A percentile compares a stretch with the other conserved stretches of the same genome.
Conservation (phyloP, 2,329 filamentous ascomycete genomes). For the Plectosphaerella sp. region DNA sequence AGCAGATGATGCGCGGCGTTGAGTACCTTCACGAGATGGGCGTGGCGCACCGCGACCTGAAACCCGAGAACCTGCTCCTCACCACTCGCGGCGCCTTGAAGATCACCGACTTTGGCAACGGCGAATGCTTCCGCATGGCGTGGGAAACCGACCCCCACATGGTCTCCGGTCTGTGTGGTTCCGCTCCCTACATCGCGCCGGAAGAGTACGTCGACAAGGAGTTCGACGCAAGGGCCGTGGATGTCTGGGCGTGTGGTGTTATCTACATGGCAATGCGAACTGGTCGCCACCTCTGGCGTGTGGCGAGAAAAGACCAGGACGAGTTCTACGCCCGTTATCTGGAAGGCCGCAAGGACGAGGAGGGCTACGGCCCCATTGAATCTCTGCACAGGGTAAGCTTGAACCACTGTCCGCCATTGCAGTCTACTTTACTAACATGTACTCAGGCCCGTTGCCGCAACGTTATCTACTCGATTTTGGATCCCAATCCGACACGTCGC, state of each 20-base stretch:
- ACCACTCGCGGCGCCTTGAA: conserved; percentile 91
- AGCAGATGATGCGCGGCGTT: conserved; percentile 97
- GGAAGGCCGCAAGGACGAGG: conserved; percentile 86
- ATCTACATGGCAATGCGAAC: conserved; percentile 99
- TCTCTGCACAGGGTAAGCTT: conserved; percentile 82
- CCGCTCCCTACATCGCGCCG: conserved; percentile 93
- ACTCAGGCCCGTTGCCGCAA: conserved; percentile 89
- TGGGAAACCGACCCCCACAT: conserved; percentile 99
- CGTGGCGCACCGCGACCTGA: conserved; percentile 92
- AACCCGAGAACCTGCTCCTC: conserved; percentile 92
- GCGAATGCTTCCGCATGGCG: conserved; percentile 98
- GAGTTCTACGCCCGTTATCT: conserved; percentile 96
- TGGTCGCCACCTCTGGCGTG: conserved; percentile 89
- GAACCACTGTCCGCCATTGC: not conserved
- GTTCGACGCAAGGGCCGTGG: conserved; percentile 95
- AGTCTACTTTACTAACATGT: conserved; percentile 1
- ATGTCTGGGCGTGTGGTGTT: conserved; percentile 96
- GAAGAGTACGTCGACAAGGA: conserved; percentile 95
- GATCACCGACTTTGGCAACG: conserved; percentile 98
- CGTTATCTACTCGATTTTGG: conserved; percentile 97
- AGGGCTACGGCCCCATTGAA: conserved; percentile 95
- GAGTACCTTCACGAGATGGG: conserved; percentile 99
- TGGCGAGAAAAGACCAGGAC: conserved; percentile 95
- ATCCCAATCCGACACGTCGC: conserved; percentile 86
- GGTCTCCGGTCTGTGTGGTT: conserved; percentile 94